Conservation (phyloP, 495 filamentous ascomycete species). For the Penicillium pulvis region DNA sequence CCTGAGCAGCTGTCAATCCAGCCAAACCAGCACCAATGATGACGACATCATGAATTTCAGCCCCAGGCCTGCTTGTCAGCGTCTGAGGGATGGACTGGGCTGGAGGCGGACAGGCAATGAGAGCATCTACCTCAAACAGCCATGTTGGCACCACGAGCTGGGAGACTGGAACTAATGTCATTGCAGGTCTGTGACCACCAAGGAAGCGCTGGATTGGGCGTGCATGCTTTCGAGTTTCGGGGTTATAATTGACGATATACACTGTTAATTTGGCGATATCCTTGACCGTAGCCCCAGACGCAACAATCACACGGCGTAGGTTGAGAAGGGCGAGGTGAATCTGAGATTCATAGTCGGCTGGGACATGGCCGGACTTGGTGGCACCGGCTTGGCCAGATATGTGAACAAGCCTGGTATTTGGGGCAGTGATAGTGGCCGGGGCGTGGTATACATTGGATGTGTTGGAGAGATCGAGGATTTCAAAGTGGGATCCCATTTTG, state of each 20-base stretch:
- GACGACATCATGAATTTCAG: conserved; percentile 36
- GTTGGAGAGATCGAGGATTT: conserved; percentile 5
- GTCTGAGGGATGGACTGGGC: neutral
- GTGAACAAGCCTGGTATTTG: conserved; percentile 10
- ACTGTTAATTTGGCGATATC: conserved; percentile 37
- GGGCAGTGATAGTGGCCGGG: conserved; percentile 3
- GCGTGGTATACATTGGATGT: conserved; percentile 8
- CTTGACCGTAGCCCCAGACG: conserved; percentile 13
- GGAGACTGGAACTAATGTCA: conserved; percentile 35
- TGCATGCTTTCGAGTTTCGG: conserved; percentile 21
- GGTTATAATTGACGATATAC: conserved; percentile 39
- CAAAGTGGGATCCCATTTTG: neutral
- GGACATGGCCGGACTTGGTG: conserved; percentile 21
- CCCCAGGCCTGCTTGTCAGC: neutral
- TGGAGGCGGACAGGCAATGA: conserved; percentile 22
- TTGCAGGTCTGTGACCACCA: conserved; percentile 29
- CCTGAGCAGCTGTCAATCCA: conserved; percentile 49
- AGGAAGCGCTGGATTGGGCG: conserved; percentile 32
- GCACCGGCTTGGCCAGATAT: conserved; percentile 32
- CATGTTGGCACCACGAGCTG: conserved; percentile 31
- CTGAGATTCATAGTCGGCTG: conserved; percentile 30
- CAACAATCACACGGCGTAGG: conserved; percentile 21
- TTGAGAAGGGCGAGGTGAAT: conserved; percentile 36
- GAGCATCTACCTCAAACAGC: conserved; percentile 41
- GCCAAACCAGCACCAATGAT: conserved; percentile 55